Conservation (phyloP, 1,284 basidiomycete species). For the Takashimella tepidaria region DNA sequence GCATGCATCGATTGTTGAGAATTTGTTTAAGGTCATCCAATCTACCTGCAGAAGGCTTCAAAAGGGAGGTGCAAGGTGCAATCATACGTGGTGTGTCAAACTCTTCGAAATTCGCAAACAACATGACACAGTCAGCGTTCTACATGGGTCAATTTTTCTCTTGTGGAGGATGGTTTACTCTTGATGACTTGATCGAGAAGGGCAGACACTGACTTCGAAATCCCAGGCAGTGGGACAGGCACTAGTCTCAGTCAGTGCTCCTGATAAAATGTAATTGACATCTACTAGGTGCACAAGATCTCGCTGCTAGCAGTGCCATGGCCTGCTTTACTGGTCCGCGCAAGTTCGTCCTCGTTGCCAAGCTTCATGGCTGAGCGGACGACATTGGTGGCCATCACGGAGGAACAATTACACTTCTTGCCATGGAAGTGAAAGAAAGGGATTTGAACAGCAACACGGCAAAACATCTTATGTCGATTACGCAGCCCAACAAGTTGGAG, state of each 20-base stretch:
- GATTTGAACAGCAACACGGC: neutral
- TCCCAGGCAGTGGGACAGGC: slow-evolving; percentile 38
- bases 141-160: slow-evolving; percentile 14
- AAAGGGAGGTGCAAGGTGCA: too few species aligned
- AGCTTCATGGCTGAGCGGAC: slow-evolving; percentile 13
- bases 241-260: slow-evolving; percentile 19
- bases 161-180: slow-evolving; percentile 23
- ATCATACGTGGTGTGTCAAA: too few species aligned
- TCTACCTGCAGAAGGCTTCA: too few species aligned
- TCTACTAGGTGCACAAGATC: slow-evolving; percentile 36
- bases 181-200: slow-evolving; percentile 12
- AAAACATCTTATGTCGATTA: neutral
- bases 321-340: slow-evolving; percentile 47
- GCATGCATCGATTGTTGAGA: too few species aligned
- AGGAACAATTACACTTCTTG: neutral
- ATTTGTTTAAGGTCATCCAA: too few species aligned
- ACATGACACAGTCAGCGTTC: too few species aligned
- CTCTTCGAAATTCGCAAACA: too few species aligned
- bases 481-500: neutral
- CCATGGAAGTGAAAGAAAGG: neutral
- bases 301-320: slow-evolving; percentile 43
- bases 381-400: neutral
- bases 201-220: slow-evolving; percentile 10
- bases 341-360: slow-evolving; percentile 37
- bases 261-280: neutral